Conservation (phyloP, 495 filamentous ascomycete genomes). For the Bacidia rubella region DNA sequence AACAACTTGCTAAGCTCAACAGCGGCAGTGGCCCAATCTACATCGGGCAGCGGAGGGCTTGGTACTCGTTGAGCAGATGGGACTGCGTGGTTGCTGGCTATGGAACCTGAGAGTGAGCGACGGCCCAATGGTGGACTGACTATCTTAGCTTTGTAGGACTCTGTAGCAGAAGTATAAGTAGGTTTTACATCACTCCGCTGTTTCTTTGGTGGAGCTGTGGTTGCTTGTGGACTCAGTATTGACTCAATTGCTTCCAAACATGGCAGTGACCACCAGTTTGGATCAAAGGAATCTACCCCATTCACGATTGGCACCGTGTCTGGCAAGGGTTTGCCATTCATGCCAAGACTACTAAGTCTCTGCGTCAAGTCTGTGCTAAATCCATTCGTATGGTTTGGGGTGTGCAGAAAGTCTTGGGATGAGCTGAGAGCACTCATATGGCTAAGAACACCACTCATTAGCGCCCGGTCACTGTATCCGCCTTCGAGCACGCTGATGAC, state of each 20-base stretch:
- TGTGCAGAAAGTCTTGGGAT: neutral
- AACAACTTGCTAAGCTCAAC: slow-evolving; percentile 71
- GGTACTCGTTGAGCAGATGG: slow-evolving; percentile 24
- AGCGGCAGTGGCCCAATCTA: slow-evolving; percentile 71
- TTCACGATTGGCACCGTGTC: neutral
- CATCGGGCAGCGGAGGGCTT: slow-evolving; percentile 57
- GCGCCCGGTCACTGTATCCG: slow-evolving; percentile 83
- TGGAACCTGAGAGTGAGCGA: slow-evolving; percentile 25
- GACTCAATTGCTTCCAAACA: slow-evolving; percentile 54
- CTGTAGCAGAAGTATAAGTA: slow-evolving; percentile 62
- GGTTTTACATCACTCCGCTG: slow-evolving; percentile 37
- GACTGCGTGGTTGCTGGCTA: slow-evolving; percentile 5
- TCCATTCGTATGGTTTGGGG: slow-evolving; percentile 28
- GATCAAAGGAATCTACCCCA: slow-evolving; percentile 34
- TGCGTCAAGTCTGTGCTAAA: slow-evolving; percentile 40
- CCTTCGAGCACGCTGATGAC: slow-evolving; percentile 90
- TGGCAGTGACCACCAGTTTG: slow-evolving; percentile 62
- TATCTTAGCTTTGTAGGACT: slow-evolving; percentile 64
- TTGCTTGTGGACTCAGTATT: slow-evolving; percentile 33
- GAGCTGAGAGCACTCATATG: slow-evolving; percentile 54
- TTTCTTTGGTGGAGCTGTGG: slow-evolving; percentile 34
- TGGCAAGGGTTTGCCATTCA: slow-evolving; percentile 1
- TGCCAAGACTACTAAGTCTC: slow-evolving; percentile 23
- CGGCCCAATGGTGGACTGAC: slow-evolving; percentile 45
- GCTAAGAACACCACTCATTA: slow-evolving; percentile 76